These are phyloP conservation scores for Podospora appendiculata DNA, from an alignment of 495 filamentous ascomycete species.

Conservation along the genomic window DNA sequence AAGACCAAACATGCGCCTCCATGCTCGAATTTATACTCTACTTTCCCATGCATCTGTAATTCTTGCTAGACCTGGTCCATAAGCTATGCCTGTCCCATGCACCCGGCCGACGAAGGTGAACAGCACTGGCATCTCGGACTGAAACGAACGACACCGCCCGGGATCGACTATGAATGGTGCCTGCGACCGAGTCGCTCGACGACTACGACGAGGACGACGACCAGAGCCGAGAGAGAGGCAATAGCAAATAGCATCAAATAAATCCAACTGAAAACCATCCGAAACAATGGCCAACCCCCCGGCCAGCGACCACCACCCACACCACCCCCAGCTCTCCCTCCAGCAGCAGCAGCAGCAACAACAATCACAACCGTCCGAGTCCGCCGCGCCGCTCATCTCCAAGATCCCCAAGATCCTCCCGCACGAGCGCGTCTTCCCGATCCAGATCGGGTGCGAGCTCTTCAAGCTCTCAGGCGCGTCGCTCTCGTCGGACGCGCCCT, in stretches of 20 bases:
- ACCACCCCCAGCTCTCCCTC: background rate
- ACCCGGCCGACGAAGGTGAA: background rate
- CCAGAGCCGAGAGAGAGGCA: background rate
- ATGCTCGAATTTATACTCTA: no score
- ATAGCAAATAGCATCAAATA: background rate
- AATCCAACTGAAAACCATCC: background rate
- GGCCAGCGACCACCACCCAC: background rate
- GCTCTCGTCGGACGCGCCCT: slow-evolving; percentile 92
- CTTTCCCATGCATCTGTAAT: no score
- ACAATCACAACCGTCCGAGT: background rate
- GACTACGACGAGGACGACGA: background rate
- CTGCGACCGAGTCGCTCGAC: background rate
- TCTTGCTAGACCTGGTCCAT: no score
- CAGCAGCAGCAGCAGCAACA: background rate
- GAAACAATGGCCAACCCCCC: background rate
- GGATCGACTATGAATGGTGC: background rate
- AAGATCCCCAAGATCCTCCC: slow-evolving; percentile 53
- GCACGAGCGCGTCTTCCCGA: slow-evolving; percentile 72
- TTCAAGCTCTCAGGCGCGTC: slow-evolving; percentile 94
- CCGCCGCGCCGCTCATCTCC: slow-evolving; percentile 15
- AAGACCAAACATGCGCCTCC: no score
- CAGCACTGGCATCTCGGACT: background rate
- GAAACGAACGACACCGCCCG: background rate
- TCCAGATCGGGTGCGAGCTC: slow-evolving; percentile 87
- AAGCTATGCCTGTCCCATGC: background rate